Evolutionary conservation across 441 rosid genomes (phyloP).

Genomic region (Bocquillonia castaneifolia): DNA sequence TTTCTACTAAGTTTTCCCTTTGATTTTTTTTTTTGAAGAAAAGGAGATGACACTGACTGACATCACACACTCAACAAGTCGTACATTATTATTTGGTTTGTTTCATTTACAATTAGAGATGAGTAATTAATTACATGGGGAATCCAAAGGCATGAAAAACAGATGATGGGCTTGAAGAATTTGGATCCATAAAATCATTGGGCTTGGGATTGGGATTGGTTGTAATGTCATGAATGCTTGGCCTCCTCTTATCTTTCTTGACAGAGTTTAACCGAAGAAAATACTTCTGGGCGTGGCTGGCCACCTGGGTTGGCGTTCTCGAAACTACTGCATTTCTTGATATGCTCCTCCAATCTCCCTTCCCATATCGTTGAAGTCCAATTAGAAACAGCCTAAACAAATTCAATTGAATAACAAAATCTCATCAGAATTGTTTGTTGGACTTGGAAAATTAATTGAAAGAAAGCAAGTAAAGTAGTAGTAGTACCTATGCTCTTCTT

Average conservation of each 20-base stretch:
- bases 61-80: too few relatives aligned
- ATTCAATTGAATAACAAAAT: too few relatives aligned
- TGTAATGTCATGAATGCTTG: slow-evolving; percentile 60
- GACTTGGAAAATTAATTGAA: too few relatives aligned
- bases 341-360: slow-evolving; percentile 74
- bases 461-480: not conserved
- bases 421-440: too few relatives aligned
- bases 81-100: too few relatives aligned
- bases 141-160: slow-evolving; percentile 12
- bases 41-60: too few relatives aligned
- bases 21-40: too few relatives aligned
- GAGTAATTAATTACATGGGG: slow-evolving; percentile 14
- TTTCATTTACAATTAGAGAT: too few relatives aligned
- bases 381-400: slow-evolving; percentile 44
- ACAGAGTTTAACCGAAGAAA: slow-evolving; percentile 45
- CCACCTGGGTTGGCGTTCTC: slow-evolving; percentile 65
- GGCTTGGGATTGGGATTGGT: not conserved
- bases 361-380: slow-evolving; percentile 55
- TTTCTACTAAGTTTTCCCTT: too few relatives aligned
- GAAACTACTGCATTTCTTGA: slow-evolving; percentile 55
- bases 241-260: slow-evolving; percentile 50
- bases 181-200: not conserved
- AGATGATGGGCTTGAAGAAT: slow-evolving; percentile 1
- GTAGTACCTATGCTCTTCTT: slow-evolving; percentile 41
- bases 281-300: slow-evolving; percentile 68